Evolutionary conservation across 306 rosid species (phyloP).

Genomic region (Urtica urens): DNA sequence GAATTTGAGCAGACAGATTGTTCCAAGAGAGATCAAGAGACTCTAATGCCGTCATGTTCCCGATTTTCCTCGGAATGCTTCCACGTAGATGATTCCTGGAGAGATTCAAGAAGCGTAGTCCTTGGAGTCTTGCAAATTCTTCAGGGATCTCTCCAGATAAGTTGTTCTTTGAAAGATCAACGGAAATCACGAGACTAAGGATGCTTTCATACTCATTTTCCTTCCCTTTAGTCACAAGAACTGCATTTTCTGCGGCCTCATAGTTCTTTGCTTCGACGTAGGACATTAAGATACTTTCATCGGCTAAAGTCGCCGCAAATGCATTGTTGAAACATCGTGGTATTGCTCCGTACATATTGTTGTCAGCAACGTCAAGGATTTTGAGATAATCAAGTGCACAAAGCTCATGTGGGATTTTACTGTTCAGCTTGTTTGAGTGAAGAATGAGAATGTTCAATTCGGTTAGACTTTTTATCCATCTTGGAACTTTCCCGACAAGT

Average conservation of each 20-base stretch:
- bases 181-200: background rate
- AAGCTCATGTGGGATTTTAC: slow-evolving; percentile 2
- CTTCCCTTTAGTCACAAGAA: too few species aligned
- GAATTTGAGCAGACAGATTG: too few species aligned
- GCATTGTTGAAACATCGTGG: too few species aligned
- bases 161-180: background rate
- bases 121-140: too few species aligned
- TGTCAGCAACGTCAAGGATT: background rate
- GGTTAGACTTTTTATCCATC: slow-evolving; percentile 9
- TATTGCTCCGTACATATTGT: slow-evolving; percentile 3
- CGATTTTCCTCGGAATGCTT: too few species aligned
- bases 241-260: too few species aligned
- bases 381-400: slow-evolving; percentile 7
- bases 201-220: too few species aligned
- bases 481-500: slow-evolving; percentile 7
- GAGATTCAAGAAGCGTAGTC: too few species aligned
- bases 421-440: slow-evolving; percentile 7
- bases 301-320: background rate
- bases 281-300: background rate
- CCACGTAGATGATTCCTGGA: too few species aligned
- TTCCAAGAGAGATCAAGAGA: too few species aligned
- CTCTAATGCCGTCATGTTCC: too few species aligned
- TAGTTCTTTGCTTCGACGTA: background rate
- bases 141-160: too few species aligned
- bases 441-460: slow-evolving; percentile 2